A percentile compares a stretch with the other conserved stretches of the same genome.
These are phyloP conservation scores for Lojkania enalia DNA, from an alignment of 2,329 filamentous ascomycete species.

Conservation along the genomic window DNA sequence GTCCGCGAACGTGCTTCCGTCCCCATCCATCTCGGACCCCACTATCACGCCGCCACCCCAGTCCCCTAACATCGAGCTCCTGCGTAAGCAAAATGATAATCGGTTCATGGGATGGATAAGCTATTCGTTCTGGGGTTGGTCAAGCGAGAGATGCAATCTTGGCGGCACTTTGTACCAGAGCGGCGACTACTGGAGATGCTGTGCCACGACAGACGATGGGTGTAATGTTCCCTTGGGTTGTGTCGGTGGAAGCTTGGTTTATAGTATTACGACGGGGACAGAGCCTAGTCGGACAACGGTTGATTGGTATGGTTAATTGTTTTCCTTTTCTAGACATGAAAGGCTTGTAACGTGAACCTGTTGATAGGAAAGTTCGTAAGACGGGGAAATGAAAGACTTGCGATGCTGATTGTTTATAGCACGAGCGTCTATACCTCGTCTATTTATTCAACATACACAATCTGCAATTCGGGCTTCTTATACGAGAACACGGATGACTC, in stretches of 20 bases:
- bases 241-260: constrained; percentile 27
- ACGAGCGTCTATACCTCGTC: constrained; percentile 20
- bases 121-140: constrained; percentile 17
- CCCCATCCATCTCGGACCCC: constrained; percentile 19
- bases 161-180: constrained; percentile 27
- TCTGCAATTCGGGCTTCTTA: constrained; percentile 32
- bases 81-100: constrained; percentile 28
- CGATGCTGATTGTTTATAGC: constrained; percentile 10
- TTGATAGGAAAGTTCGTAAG: too few species aligned
- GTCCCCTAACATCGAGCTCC: constrained; percentile 19
- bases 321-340: too few species aligned
- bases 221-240: constrained; percentile 28
- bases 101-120: constrained; percentile 31
- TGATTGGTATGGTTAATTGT: constrained; percentile 15
- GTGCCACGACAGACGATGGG: constrained; percentile 21
- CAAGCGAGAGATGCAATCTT: constrained; percentile 17
- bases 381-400: too few species aligned
- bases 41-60: constrained; percentile 31
- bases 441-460: constrained; percentile 17
- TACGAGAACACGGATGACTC: constrained; percentile 28
- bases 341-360: too few species aligned
- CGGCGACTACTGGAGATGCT: constrained; percentile 25
- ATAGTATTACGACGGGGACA: constrained; percentile 14
- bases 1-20: constrained; percentile 14
- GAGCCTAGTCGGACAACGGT: constrained; percentile 7